Evolutionary conservation across 2,329 filamentous ascomycete species (phyloP).

Genomic region (Fusarium palustre): DNA sequence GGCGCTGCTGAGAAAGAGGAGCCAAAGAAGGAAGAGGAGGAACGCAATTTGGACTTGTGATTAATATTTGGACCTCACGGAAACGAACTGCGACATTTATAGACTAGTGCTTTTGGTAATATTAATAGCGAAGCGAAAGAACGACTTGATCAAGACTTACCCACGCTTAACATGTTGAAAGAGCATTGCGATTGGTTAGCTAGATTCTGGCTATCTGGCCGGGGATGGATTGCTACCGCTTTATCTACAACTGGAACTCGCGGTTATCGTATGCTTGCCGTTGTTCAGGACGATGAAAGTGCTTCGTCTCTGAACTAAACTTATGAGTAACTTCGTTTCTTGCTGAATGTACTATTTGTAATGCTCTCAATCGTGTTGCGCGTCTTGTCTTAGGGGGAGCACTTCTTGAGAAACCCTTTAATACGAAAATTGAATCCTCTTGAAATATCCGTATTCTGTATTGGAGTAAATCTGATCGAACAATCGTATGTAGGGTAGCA

Average conservation of each 20-base stretch:
- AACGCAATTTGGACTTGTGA: constrained; percentile 31
- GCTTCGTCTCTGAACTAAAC: accelerated
- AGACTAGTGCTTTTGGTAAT: not conserved
- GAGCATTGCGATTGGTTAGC: not conserved
- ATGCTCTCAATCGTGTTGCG: too few species aligned
- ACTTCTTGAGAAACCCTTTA: not conserved
- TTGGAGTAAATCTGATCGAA: not conserved
- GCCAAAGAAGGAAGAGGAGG: constrained; percentile 17
- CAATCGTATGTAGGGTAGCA: not conserved
- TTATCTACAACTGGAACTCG: not conserved
- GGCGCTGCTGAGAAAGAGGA: constrained; percentile 39
- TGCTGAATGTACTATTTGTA: accelerated
- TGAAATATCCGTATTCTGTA: too few species aligned
- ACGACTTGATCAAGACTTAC: not conserved
- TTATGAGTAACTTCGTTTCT: accelerated
- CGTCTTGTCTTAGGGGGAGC: not conserved
- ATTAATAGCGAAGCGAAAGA: not conserved
- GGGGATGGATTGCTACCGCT: not conserved
- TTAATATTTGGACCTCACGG: not conserved
- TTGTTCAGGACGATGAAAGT: not conserved
- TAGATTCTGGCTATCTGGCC: not conserved
- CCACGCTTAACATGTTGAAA: not conserved
- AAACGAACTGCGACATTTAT: not conserved
- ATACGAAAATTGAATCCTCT: accelerated
- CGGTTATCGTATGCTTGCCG: not conserved